Evolutionary conservation across 768 basidiomycete species (phyloP), one percentile per base, ranked within the genome.

Genomic region (Macrolepiota fuliginosa): DNA sequence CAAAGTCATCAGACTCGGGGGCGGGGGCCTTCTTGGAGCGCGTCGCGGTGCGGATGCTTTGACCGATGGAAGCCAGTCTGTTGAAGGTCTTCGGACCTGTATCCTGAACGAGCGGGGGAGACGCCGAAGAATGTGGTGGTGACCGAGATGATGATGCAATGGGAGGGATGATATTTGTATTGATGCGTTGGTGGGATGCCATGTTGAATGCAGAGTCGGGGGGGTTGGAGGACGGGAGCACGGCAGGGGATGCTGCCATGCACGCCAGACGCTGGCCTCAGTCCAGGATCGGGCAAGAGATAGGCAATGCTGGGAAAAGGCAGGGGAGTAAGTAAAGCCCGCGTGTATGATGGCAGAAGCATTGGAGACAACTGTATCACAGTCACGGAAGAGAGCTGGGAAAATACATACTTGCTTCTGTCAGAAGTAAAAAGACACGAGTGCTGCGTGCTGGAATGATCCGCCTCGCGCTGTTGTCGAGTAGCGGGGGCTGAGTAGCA

Each of bases 11-110:
- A 39, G 68, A 65, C 32, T 71, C 66, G 1, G 72, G 70, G 54
- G 71, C 66, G 1, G 77, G 67, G 7, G 72, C 51, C 65, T 80
- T 81, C 74, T 77, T 84, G 37, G 86, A 83, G 56, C 85, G 80
- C 11, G 87, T 86, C 55, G 86, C 87, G 12, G 82, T 81, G 54
- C 86, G 83, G 40, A 91, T 64, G 66, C 83, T 86, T 64, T 89
- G 85, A 67, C 88, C 88, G 24, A 91, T 73, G 4, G 87, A 83
- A 2, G 87, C 83, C 60, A 91, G 73, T 45, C 87, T 83, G 67
- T 82, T 82, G 69, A 91, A 85, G 4, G 86, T 78, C 67, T 79
- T 85, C 42, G 81, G 77, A 0, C 76, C 69, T 17, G 80, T 71
- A 54, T 81, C 79, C 32, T 78, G 72, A 10, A 69, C 62, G 46